phyloP scores from a whole-genome alignment of 805 yeast genomes.

The Jamesozyma piceae region DNA sequence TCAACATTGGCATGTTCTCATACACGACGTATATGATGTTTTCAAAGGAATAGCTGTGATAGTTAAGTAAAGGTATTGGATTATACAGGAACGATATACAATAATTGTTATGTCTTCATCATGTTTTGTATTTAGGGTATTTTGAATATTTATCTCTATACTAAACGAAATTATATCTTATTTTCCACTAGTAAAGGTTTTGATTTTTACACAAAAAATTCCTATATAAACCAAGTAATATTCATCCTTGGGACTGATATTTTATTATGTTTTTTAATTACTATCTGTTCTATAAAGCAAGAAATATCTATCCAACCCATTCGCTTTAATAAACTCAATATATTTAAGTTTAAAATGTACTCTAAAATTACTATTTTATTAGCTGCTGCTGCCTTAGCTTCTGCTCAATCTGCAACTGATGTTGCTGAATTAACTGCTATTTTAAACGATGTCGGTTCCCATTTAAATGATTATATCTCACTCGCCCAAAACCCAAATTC shows the following conservation, averaged over 20 bases:
- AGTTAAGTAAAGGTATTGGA: too few relatives aligned
- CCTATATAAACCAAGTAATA: not conserved
- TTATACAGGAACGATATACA: too few relatives aligned
- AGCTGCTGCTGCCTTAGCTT: slow-evolving; percentile 16
- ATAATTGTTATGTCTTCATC: too few relatives aligned
- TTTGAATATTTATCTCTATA: not conserved
- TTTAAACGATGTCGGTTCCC: slow-evolving; percentile 14
- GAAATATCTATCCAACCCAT: slow-evolving; percentile 2
- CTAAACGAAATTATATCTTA: not conserved
- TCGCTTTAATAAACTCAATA: slow-evolving; percentile 6
- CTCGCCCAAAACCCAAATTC: slow-evolving; percentile 8
- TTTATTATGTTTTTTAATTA: not conserved
- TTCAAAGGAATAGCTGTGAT: too few relatives aligned
- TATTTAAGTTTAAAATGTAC: slow-evolving; percentile 7
- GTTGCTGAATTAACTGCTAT: slow-evolving; percentile 16
- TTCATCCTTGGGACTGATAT: not conserved
- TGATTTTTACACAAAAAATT: not conserved
- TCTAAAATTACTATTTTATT: slow-evolving; percentile 12
- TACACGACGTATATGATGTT: too few relatives aligned
- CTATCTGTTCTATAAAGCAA: not conserved
- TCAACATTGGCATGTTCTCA: too few relatives aligned
- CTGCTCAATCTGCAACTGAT: slow-evolving; percentile 15
- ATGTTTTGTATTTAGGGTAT: too few relatives aligned
- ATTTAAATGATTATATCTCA: slow-evolving; percentile 13
- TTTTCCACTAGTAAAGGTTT: not conserved